Percentiles rank a stretch among this genome's conserved stretches.
These are phyloP conservation scores for Candida sojae DNA, from an alignment of 1,139 yeast genomes.

Conservation along the genomic window DNA sequence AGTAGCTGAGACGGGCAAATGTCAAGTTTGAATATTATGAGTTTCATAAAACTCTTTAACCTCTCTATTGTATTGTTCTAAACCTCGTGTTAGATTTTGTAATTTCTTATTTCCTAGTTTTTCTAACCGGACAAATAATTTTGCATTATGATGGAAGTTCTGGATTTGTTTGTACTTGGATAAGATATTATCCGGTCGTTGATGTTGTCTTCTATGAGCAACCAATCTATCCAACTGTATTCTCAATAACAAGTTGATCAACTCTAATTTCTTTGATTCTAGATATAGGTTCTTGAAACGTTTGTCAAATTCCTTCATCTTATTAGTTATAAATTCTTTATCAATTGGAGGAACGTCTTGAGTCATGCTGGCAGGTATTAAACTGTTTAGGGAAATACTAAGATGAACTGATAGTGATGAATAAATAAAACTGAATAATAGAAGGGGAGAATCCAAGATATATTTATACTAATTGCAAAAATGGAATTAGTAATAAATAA, in stretches of 20 bases:
- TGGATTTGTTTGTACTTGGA: background rate
- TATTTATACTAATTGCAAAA: constrained; percentile 1
- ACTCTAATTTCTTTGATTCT: background rate
- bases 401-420: no score
- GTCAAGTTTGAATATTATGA: background rate
- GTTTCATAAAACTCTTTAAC: background rate
- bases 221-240: constrained; percentile 1
- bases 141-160: constrained; percentile 3
- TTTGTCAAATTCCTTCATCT: constrained; percentile 4
- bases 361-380: background rate
- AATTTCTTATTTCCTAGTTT: constrained; percentile 2
- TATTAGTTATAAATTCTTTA: background rate
- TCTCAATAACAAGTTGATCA: constrained; percentile 1
- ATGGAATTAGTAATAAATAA: constrained; percentile 1
- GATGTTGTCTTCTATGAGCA: background rate
- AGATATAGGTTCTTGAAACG: constrained; percentile 3
- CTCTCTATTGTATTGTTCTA: background rate
- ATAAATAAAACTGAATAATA: background rate
- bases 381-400: no score
- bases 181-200: background rate
- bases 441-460: background rate
- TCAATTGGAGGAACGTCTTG: background rate
- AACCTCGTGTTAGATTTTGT: background rate
- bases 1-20: background rate
- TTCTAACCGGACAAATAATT: constrained; percentile 1